Evolutionary conservation across 2,329 filamentous ascomycete genomes (phyloP), one percentile per base, ranked within the genome.

Genomic region (Fusarium citri): DNA sequence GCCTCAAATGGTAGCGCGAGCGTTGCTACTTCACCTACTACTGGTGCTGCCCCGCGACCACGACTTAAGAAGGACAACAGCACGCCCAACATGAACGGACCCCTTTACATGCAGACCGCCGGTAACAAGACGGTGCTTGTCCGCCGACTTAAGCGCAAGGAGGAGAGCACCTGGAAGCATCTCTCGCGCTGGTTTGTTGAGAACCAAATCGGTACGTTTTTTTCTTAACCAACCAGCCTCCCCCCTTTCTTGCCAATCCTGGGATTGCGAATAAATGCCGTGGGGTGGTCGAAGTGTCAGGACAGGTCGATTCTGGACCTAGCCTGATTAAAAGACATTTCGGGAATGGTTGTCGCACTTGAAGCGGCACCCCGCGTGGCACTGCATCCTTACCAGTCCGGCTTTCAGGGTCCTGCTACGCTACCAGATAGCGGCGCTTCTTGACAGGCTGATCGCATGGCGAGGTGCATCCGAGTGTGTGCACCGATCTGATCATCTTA

Each of bases 191-290:
- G 91, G 89, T 87, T 94, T 78, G 88, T 93, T 72, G 85, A 92
- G 76, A 93, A 95, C 79, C 92, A 95, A 79, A 90, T 93, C 75
- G 92, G 92, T 94, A 89, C 64, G 88, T 81, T 81, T 42, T 46
- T 12, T 15, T 55, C 60, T 45, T 34, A 50, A 47, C 37, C 50
- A 64, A 28, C 57, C 56, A 42, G 49, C 34, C 49, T 51, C 59
- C 61, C 56, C 56, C 55, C 47, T 59, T 60, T 37, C 40, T 50
- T 26, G 50, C 46, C 51, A 37, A 49, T 40, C 49, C 37, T 59
- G 45, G 51, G 31, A 50, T 65, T 40, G 31, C 59, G 31, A 51
- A 51, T 41, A 28, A 51, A 64, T 50, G 28, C 37, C 46, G 40
- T 65, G 62, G 53, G 58, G 59, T 51, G 57, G 51, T 26, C 43